These are phyloP conservation scores for Colletotrichum incanum DNA, from an alignment of 2,329 filamentous ascomycete genomes.

Conservation along the genomic window DNA sequence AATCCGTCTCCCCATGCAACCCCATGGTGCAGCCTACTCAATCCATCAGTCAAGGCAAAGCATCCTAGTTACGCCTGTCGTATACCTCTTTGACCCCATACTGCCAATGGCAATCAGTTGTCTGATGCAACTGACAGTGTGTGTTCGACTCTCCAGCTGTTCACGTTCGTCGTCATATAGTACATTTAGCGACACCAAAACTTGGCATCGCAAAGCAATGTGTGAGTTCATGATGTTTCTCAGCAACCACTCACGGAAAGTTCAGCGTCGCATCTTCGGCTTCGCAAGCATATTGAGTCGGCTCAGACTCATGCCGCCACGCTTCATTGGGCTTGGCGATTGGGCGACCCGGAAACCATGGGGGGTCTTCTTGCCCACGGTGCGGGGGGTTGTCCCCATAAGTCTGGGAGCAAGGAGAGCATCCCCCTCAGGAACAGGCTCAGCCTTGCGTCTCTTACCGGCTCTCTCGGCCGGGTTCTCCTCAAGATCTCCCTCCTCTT, in stretches of 20 bases:
- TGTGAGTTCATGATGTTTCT: not conserved
- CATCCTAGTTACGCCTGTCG: conserved; percentile 34
- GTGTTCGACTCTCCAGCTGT: not conserved
- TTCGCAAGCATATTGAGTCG: conserved; percentile 74
- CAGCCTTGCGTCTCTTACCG: conserved; percentile 72
- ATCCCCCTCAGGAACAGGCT: conserved; percentile 65
- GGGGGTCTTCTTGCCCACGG: conserved; percentile 54
- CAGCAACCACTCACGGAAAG: not conserved
- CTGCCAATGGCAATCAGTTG: not conserved
- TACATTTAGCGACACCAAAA: conserved; percentile 27
- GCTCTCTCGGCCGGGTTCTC: conserved; percentile 70
- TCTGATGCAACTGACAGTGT: not conserved
- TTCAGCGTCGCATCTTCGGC: conserved; percentile 70
- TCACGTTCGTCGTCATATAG: conserved; percentile 30
- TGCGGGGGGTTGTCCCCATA: conserved; percentile 52
- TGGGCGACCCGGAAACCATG: conserved; percentile 47
- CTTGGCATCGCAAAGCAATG: not conserved
- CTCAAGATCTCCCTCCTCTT: conserved; percentile 71
- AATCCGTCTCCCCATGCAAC: conserved; percentile 14
- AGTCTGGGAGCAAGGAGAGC: conserved; percentile 67
- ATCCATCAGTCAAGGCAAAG: conserved; percentile 22
- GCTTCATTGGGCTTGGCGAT: conserved; percentile 64
- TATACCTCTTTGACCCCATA: conserved; percentile 10
- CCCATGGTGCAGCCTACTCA: conserved; percentile 21
- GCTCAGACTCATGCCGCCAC: conserved; percentile 67